Evolutionary conservation across 345 rosid species (phyloP), one percentile per base, ranked within the genome.

Genomic region (Dimocarpus longan): DNA sequence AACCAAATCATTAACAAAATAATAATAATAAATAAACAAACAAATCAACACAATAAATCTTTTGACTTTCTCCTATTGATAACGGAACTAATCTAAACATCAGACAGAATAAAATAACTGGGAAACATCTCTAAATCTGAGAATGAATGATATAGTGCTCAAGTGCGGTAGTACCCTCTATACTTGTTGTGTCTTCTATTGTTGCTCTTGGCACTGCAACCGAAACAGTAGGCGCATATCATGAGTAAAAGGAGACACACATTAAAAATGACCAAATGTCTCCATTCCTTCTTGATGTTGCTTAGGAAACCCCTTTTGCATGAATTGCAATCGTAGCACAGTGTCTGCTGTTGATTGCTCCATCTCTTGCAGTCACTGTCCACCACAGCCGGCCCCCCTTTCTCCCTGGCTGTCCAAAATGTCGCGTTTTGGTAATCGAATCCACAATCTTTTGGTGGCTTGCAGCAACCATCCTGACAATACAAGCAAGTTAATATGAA

Each of bases 271-370:
- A 66, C 44, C 75, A 88, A 5, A 24, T 43, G 26, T 73, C 62
- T 81, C 84, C 84, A 88, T 5, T 81, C 59, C 52, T 73, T 77
- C 80, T 82, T 86, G 10, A 86, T 76, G 76, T 78, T 79, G 76
- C 76, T 77, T 1, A 86, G 70, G 73, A 83, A 69, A 3, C 91
- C 88, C 19, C 70, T 82, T 74, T 86, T 88, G 83, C 93, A 89
- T 15, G 91, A 75, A 21, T 77, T 63, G 81, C 93, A 89, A 37
- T 83, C 72, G 72, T 73, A 89, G 84, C 93, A 88, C 6, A 83
- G 70, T 32, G 37, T 75, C 21, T 63, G 24, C 56, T 74, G 83
- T 3, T 85, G 26, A 48, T 88, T 88, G 82, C 77, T 80, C 91
- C 91, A 88, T 32, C 40, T 64, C 32, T 12, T 70, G 78, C 84